Percentiles rank a stretch among this genome's conserved stretches.
Conservation (phyloP, 2,329 filamentous ascomycete genomes). For the Aspergillus texensis region DNA sequence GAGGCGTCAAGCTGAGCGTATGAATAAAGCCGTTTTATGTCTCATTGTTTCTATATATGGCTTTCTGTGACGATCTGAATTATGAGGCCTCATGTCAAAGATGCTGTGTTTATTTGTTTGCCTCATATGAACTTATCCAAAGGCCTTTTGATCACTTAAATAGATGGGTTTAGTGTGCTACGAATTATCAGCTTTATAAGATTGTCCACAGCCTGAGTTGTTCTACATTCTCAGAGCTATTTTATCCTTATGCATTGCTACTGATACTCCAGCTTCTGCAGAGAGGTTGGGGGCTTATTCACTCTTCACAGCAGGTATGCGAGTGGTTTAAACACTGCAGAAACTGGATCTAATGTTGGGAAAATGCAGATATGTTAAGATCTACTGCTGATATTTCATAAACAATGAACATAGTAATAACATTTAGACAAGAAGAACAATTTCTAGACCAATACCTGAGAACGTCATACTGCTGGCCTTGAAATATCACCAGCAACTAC, state of each 20-base stretch:
- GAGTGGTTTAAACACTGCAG: not conserved
- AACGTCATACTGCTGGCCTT: not conserved
- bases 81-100: not conserved
- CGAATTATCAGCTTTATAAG: not conserved
- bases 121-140: not conserved
- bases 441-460: slow-evolving; percentile 3
- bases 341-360: not conserved
- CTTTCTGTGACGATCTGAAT: no score
- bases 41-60: no score
- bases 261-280: not conserved
- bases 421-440: slow-evolving; percentile 20
- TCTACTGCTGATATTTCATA: not conserved
- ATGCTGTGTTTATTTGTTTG: not conserved
- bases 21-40: no score
- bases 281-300: not conserved
- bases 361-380: no score
- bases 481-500: not conserved
- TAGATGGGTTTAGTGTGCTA: no score
- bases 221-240: not conserved
- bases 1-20: no score
- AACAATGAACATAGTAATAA: slow-evolving; percentile 18
- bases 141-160: not conserved
- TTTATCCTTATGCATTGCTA: not conserved
- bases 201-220: not conserved
- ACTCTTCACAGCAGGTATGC: not conserved